These are phyloP conservation scores for Moelleriella libera DNA, from an alignment of 2,329 filamentous ascomycete genomes.

Conservation along the genomic window DNA sequence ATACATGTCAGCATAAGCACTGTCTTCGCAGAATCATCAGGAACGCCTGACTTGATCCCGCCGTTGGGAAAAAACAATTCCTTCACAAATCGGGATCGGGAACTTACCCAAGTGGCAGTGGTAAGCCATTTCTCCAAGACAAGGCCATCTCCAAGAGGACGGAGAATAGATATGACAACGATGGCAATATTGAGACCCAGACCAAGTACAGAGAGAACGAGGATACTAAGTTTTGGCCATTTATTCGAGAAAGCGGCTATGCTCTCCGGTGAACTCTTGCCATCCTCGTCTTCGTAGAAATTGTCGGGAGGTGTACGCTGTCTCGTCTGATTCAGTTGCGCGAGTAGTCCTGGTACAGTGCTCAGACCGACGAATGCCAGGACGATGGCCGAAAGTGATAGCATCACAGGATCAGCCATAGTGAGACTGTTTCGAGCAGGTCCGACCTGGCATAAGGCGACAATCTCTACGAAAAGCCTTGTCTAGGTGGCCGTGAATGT, in stretches of 20 bases:
- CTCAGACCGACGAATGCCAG: constrained; percentile 20
- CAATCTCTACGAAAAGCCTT: constrained; percentile 1
- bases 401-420: constrained; percentile 5
- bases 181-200: constrained; percentile 40
- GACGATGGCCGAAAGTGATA: constrained; percentile 16
- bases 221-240: constrained; percentile 38
- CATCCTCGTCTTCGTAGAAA: constrained; percentile 56
- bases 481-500: neutral
- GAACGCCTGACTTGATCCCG: too few species aligned
- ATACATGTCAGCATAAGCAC: neutral
- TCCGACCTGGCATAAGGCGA: neutral
- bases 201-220: constrained; percentile 39
- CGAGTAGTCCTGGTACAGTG: constrained; percentile 21
- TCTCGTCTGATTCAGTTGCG: constrained; percentile 19
- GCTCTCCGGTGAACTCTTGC: constrained; percentile 50
- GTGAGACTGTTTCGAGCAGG: neutral
- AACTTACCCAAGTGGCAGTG: constrained; percentile 48
- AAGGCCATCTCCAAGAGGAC: constrained; percentile 18
- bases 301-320: constrained; percentile 24
- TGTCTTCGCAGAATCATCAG: neutral
- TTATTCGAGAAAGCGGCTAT: constrained; percentile 47
- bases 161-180: constrained; percentile 35
- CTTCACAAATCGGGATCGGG: too few species aligned
- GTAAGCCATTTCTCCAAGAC: constrained; percentile 45
- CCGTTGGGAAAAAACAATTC: too few species aligned